Base-by-base conservation (phyloP, 2,329 filamentous ascomycete genomes). In the Bipolaris victoriae region DNA sequence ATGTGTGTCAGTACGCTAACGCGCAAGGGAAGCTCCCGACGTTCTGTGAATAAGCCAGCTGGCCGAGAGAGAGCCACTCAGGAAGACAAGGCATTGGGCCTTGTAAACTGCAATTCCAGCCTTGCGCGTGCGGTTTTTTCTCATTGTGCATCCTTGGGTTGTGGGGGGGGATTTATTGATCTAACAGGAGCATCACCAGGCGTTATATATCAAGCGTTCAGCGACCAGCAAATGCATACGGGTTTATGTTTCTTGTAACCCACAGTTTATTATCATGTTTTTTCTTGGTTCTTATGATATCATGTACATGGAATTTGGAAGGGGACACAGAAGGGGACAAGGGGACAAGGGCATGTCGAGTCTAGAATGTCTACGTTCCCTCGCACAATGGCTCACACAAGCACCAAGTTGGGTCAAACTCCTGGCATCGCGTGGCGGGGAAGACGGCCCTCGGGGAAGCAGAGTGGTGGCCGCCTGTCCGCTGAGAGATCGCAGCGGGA, bases 401-500 rank as follows among this genome's bases (percentile, higher is more conserved):
- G 35, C 29, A 22, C 13, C 2, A 15, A n/a, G 18, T 26, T 29
- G 5, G 22, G n/a, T 15, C 13, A 15, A 9, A 20, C 16, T 18
- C 7, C 31, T 33, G 22, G n/a, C 11, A 20, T 29, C n/a, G 31
- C 16, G 18, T 20, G n/a, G 41, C 24, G 16, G 44, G 29, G 18
- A 49, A n/a, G 20, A 26, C 24, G 33, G 18, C 29, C 36, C 15
- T 22, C 18, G 33, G 26, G 49, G 20, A 48, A 49, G 40, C 22
- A 43, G 20, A 43, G 51, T 36, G 44, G 35, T 50, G 44, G 41
- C 46, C 31, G 49, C 45, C 49, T 41, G 36, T 29, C 45, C 20
- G 35, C 35, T 35, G 46, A 55, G 40, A 52, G 55, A 58, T 55
- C 43, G 55, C 24, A 43, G 22, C 55, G 55, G 55, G 51, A 58